Conservation (phyloP, 2,329 filamentous ascomycete genomes). For the Blastomyces gilchristii region DNA sequence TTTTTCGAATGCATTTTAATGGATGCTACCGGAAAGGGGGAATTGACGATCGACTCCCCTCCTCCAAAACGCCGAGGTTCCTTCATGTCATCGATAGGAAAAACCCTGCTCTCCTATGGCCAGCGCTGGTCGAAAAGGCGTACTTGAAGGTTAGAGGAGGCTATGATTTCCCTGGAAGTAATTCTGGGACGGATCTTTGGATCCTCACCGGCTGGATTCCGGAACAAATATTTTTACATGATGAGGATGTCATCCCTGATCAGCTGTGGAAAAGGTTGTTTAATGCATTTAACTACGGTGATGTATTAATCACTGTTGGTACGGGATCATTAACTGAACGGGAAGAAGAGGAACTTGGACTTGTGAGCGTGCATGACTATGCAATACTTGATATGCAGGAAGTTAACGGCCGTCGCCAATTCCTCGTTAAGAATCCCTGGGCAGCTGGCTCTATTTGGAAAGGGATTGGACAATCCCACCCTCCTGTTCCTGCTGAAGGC, state of each 20-base stretch:
- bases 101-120: slow-evolving; percentile 77
- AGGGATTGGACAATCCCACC: slow-evolving; percentile 16
- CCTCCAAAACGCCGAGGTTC: slow-evolving; percentile 57
- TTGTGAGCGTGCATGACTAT: slow-evolving; percentile 89
- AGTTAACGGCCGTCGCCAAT: slow-evolving; percentile 49
- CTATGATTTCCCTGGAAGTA: slow-evolving; percentile 96
- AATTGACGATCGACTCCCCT: slow-evolving; percentile 83
- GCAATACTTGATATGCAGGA: slow-evolving; percentile 73
- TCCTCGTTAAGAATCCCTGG: slow-evolving; percentile 96
- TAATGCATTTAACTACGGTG: slow-evolving; percentile 61
- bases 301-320: slow-evolving; percentile 81
- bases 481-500: slow-evolving; percentile 11
- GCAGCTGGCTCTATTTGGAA: slow-evolving; percentile 51
- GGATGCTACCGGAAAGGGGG: slow-evolving; percentile 78
- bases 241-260: slow-evolving; percentile 66
- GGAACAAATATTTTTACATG: slow-evolving; percentile 85
- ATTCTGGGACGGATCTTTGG: slow-evolving; percentile 90
- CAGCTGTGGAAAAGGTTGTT: slow-evolving; percentile 69
- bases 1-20: slow-evolving; percentile 75
- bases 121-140: slow-evolving; percentile 86
- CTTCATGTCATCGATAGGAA: slow-evolving; percentile 81
- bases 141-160: slow-evolving; percentile 92
- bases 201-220: slow-evolving; percentile 93
- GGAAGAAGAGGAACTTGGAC: slow-evolving; percentile 69
- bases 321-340: slow-evolving; percentile 69